Evolutionary conservation across 176 grass and related monocot genomes (phyloP), one percentile per base, ranked within the genome.

Genomic region (Tuctoria greenei): DNA sequence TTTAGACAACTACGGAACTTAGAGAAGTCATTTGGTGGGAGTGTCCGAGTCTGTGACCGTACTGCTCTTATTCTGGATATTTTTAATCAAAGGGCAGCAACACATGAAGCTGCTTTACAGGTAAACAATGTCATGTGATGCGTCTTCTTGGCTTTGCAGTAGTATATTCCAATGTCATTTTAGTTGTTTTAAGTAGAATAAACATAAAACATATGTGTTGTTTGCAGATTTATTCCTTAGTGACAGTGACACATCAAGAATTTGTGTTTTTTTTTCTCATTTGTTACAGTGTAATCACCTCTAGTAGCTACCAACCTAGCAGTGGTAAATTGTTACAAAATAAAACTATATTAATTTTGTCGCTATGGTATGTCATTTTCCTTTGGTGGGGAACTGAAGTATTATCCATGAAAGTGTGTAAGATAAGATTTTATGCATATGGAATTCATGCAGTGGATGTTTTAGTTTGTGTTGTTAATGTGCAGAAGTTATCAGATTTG

Each of bases 21-120:
- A 80, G 95, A 98, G 69, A 98, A 94, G 65, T 72, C 89, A 43
- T 89, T 98, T 90, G 95, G 95, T 87, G 91, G 91, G 73, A 78
- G 76, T 86, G 87, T 98, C 67, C 84, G 91, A 21, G 95, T 98
- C 18, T 98, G 95, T 88, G 95, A 98, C 61, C 80, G 95, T 52
- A 94, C 95, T 86, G 89, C 95, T 84, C 89, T 98, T 47, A 94
- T 94, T 86, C 85, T 98, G 34, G 95, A 98, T 72, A 98, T 94
- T 31, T 98, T 98, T 74, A 94, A 94, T 83, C 95, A 98, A 92
- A 93, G 95, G 72, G 95, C 95, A 67, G 95, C 89, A 28, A 98
- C 95, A 56, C 95, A 98, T 86, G 95, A 98, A 94, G 95, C 95
- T 83, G 72, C 91, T 86, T 83, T 98, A 46, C 91, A 98, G 91